Evolutionary conservation across 371 early-diverging fungal genomes (phyloP), one percentile per base, ranked within the genome.

Genomic region (Agmasoma carcini): DNA sequence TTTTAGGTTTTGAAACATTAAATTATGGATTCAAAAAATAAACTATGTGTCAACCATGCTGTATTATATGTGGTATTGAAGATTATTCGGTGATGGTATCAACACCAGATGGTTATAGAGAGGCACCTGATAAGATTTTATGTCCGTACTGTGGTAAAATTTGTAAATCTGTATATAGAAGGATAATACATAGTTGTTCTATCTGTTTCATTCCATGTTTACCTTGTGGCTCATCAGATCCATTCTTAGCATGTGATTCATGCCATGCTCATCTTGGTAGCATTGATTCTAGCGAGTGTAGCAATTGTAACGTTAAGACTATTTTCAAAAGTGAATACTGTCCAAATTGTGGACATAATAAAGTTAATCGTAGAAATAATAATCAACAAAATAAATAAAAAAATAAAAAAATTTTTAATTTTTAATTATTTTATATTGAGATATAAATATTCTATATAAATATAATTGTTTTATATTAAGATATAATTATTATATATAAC

Each of bases 181-280:
- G 26, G n/a, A 27, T 54, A n/a, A 31, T 23, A 12, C 33, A 44
- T 33, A 20, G 9, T 2, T 64, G 23, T 27, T 2, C 15, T 12
- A n/a, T 65, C 19, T 59, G 51, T 31, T 65, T 45, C 22, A 55
- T 65, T n/a, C 59, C 59, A 17, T 47, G 55, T 9, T 27, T 25
- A 22, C 63, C 63, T 12, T 64, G 65, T 26, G 41, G 37, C 33
- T 17, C 23, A 20, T 29, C 30, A n/a, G 45, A 45, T n/a, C 65
- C 65, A 2, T 56, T 48, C 33, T 39, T 64, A 14, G 44, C 59
- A 15, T 64, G 65, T 48, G 15, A 7, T 3, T 7, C 7, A 22
- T 64, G 65, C 23, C 19, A 50, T 31, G 34, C 22, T 27, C 20
- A 23, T 22, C 19, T 46, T 25, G 50, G 50, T 22, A 51, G 14